Evolutionary conservation across 768 basidiomycete genomes (phyloP).

Genomic region (Phylloporus arenicola): DNA sequence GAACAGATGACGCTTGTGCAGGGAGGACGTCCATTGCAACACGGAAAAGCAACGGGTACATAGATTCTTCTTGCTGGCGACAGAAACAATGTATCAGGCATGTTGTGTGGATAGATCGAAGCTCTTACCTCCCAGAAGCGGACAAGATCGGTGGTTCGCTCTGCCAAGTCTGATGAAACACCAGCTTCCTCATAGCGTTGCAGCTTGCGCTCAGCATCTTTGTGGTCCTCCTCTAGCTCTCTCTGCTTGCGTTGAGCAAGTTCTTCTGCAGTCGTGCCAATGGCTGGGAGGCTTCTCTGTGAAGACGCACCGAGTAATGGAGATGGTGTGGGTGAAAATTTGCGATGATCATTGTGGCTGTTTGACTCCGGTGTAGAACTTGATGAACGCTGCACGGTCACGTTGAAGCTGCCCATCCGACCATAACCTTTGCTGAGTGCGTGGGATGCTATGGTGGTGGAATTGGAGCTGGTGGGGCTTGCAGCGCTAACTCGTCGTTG

Average conservation of each 20-base stretch:
- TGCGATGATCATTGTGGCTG: neutral
- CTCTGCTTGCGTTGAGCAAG: neutral
- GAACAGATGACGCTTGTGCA: constrained; percentile 32
- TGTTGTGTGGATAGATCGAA: neutral
- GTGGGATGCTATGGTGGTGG: neutral
- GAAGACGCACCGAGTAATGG: neutral
- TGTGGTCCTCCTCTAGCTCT: neutral
- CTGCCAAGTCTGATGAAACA: neutral
- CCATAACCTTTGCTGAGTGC: neutral
- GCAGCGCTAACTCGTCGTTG: too few species aligned
- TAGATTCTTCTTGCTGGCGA: neutral
- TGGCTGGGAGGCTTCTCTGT: too few species aligned
- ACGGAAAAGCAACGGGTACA: constrained; percentile 24
- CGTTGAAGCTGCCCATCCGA: neutral
- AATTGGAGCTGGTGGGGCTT: neutral
- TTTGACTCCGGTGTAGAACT: neutral
- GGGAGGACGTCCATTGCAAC: constrained; percentile 29
- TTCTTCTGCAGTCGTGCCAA: neutral
- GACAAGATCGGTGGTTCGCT: neutral
- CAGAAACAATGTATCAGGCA: neutral
- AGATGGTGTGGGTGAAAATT: neutral
- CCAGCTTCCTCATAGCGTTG: neutral
- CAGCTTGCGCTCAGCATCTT: neutral
- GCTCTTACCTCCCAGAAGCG: neutral
- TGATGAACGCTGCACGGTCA: neutral